Evolutionary conservation across 116 monocot genomes (phyloP).

Genomic region (Phalaenopsis hybrid): DNA sequence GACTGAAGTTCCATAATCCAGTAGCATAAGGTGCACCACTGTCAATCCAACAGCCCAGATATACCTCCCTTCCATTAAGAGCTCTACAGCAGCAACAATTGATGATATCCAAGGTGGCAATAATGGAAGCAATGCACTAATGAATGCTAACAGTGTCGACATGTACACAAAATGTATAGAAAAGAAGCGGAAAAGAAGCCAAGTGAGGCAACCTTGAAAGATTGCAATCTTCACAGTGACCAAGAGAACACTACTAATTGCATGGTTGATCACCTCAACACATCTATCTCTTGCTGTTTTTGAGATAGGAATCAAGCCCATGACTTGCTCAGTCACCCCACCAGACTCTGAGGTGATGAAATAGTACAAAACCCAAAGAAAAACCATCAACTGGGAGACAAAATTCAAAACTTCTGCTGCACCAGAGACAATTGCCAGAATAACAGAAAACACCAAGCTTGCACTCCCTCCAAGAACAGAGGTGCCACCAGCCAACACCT

Average conservation of each 20-base stretch:
- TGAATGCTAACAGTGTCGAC: constrained; percentile 25
- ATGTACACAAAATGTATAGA: constrained; percentile 41
- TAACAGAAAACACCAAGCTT: constrained; percentile 20
- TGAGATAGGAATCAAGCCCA: constrained; percentile 33
- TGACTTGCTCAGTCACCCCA: constrained; percentile 36
- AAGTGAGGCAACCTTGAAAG: constrained; percentile 37
- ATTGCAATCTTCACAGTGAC: constrained; percentile 40
- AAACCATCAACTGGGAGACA: constrained; percentile 40
- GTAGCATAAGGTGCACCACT: constrained; percentile 18
- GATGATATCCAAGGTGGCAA: constrained; percentile 31
- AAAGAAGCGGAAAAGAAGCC: constrained; percentile 33
- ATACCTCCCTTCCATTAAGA: constrained; percentile 38
- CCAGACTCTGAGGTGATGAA: constrained; percentile 39
- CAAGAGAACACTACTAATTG: constrained; percentile 37
- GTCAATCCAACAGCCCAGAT: constrained; percentile 21
- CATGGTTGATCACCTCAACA: constrained; percentile 38
- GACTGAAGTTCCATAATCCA: constrained; percentile 37
- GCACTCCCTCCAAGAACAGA: constrained; percentile 37
- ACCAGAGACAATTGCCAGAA: constrained; percentile 17
- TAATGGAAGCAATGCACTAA: constrained; percentile 32
- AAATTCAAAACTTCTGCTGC: constrained; percentile 35
- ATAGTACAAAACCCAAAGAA: constrained; percentile 43
- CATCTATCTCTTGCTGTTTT: constrained; percentile 21
- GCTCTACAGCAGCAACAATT: constrained; percentile 27
- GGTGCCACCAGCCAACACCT: constrained; percentile 24